A percentile compares a stretch with the other conserved stretches of the same genome.
phyloP scores from a whole-genome alignment of 257 asterid species.

The Solanum rostratum region DNA sequence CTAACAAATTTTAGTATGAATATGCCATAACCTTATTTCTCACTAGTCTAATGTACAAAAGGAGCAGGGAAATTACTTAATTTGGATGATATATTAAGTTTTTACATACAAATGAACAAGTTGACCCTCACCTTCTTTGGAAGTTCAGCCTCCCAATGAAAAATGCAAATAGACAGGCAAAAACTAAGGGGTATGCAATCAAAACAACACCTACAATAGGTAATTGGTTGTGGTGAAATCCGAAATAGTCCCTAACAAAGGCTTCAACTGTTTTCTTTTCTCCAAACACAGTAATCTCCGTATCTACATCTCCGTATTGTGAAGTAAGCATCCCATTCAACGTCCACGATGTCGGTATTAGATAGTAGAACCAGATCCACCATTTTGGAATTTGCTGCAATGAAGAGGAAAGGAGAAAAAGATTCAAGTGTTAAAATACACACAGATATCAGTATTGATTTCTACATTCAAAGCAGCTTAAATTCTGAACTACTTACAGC shows the following conservation, averaged over 20 bases:
- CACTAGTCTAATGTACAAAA: neutral
- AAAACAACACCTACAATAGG: conserved; percentile 34
- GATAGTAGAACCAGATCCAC: conserved; percentile 50
- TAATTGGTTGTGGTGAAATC: conserved; percentile 24
- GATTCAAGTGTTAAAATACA: neutral
- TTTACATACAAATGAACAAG: neutral
- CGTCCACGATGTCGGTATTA: conserved; percentile 40
- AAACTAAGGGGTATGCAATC: conserved; percentile 25
- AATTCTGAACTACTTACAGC: conserved; percentile 18
- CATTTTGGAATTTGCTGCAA: conserved; percentile 47
- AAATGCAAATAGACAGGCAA: conserved; percentile 24
- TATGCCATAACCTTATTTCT: neutral
- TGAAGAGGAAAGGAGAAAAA: neutral
- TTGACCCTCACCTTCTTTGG: conserved; percentile 22
- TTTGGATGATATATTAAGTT: neutral
- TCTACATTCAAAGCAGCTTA: neutral
- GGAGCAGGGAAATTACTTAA: neutral
- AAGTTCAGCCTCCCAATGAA: conserved; percentile 27
- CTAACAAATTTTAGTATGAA: too few relatives aligned
- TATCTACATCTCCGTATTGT: conserved; percentile 32
- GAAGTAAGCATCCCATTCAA: conserved; percentile 38
- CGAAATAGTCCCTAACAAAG: conserved; percentile 32
- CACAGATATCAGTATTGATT: neutral
- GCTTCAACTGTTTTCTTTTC: conserved; percentile 19
- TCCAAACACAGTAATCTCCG: conserved; percentile 21